Evolutionary conservation across 495 filamentous ascomycete genomes (phyloP).

Genomic region (Aspergillus mulundensis): DNA sequence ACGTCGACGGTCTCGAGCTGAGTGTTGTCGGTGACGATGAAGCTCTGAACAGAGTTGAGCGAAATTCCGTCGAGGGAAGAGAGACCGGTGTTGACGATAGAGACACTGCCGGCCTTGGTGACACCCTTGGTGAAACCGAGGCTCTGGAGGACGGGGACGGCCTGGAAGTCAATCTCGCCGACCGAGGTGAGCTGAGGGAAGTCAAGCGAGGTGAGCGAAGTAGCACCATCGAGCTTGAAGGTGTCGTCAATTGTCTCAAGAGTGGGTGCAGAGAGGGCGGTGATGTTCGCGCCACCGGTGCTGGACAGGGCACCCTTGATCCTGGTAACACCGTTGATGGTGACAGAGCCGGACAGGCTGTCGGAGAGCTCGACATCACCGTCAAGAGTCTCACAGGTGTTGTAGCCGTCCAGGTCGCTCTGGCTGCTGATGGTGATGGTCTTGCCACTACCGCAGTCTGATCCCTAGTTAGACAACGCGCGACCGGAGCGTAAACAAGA

Average conservation of each 20-base stretch:
- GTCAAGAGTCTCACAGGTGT: slow-evolving; percentile 61
- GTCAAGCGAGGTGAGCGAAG: slow-evolving; percentile 57
- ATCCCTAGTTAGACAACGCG: slow-evolving; percentile 4
- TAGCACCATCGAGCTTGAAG: slow-evolving; percentile 65
- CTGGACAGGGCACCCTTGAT: slow-evolving; percentile 68
- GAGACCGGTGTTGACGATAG: slow-evolving; percentile 80
- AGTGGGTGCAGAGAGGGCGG: slow-evolving; percentile 46
- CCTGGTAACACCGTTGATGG: slow-evolving; percentile 41
- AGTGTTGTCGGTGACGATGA: slow-evolving; percentile 81
- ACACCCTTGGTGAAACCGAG: slow-evolving; percentile 64
- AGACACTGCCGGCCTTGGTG: slow-evolving; percentile 57
- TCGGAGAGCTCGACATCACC: slow-evolving; percentile 66
- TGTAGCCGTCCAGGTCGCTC: slow-evolving; percentile 66
- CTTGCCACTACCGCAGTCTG: slow-evolving; percentile 28
- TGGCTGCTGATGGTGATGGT: slow-evolving; percentile 59
- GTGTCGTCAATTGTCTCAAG: slow-evolving; percentile 52
- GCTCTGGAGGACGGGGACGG: slow-evolving; percentile 65
- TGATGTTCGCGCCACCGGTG: slow-evolving; percentile 55
- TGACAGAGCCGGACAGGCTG: slow-evolving; percentile 45
- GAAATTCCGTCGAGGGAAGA: slow-evolving; percentile 72
- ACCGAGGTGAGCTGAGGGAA: slow-evolving; percentile 61
- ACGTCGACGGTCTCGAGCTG: slow-evolving; percentile 65
- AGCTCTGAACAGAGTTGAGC: slow-evolving; percentile 53
- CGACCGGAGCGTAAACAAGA: background rate
- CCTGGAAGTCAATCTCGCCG: slow-evolving; percentile 61